Evolutionary conservation across 805 yeast genomes (phyloP).

Genomic region (Saccharomycopsis sp.): DNA sequence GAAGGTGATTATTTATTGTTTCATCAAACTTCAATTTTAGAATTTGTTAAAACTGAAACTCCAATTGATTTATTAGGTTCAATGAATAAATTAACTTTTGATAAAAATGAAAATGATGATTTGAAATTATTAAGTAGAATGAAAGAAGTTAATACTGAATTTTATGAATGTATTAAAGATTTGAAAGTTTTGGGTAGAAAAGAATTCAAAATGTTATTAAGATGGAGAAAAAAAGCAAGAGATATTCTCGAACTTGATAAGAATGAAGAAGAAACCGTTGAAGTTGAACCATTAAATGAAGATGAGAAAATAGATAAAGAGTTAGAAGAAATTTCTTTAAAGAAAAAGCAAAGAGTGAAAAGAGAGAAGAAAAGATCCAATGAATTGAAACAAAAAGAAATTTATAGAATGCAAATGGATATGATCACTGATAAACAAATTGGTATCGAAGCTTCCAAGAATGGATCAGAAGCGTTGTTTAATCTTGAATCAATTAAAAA

Average conservation of each 20-base stretch:
- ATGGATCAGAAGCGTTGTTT: constrained; percentile 66
- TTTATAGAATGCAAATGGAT: constrained; percentile 87
- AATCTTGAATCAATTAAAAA: constrained; percentile 78
- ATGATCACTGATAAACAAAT: constrained; percentile 89
- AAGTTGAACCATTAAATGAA: constrained; percentile 62
- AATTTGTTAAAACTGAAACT: constrained; percentile 71
- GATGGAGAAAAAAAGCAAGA: constrained; percentile 85
- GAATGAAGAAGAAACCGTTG: constrained; percentile 33
- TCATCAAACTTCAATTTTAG: constrained; percentile 65
- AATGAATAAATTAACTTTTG: constrained; percentile 52
- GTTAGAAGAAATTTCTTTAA: constrained; percentile 59
- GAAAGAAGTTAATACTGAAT: constrained; percentile 69
- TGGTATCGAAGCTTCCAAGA: constrained; percentile 83
- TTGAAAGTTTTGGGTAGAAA: constrained; percentile 88
- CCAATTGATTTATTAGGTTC: constrained; percentile 78
- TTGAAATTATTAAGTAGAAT: constrained; percentile 63
- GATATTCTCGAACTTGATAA: constrained; percentile 56
- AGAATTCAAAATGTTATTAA: constrained; percentile 76
- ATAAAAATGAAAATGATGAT: constrained; percentile 42
- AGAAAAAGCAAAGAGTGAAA: constrained; percentile 55
- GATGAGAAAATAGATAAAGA: constrained; percentile 87
- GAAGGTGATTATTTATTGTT: constrained; percentile 75
- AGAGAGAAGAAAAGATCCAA: constrained; percentile 78
- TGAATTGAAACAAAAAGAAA: constrained; percentile 78
- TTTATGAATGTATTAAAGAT: constrained; percentile 79